phyloP scores from a whole-genome alignment of 148 eudicot species.

The Rhododendron griersonianum region DNA sequence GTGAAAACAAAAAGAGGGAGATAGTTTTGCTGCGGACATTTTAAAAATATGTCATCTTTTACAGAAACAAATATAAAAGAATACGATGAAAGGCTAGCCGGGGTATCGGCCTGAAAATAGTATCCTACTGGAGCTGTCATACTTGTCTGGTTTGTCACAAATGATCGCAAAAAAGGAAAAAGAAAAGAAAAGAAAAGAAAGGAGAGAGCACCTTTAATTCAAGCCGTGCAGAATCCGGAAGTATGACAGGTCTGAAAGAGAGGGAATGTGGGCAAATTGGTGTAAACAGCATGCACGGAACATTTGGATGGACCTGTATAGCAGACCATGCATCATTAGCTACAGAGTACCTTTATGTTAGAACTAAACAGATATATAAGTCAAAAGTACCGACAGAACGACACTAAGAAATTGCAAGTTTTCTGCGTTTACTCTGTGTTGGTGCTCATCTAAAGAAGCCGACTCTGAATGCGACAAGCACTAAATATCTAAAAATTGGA shows the following conservation, averaged over 20 bases:
- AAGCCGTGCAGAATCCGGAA: conserved; percentile 93
- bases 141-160: background rate
- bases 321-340: conserved; percentile 15
- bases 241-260: conserved; percentile 97
- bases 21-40: background rate
- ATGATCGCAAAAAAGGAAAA: background rate
- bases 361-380: background rate
- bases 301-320: conserved; percentile 97
- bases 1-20: background rate
- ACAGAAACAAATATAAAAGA: background rate
- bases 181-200: background rate
- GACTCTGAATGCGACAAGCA: background rate
- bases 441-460: background rate
- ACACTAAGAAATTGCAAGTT: background rate
- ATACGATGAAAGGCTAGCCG: background rate
- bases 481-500: background rate
- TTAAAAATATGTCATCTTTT: background rate
- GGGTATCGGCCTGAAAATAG: background rate
- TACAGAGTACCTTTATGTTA: background rate
- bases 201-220: conserved; percentile 72
- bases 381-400: background rate
- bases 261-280: conserved; percentile 99
- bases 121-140: background rate
- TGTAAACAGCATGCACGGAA: conserved; percentile 97
- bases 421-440: background rate